phyloP scores from a whole-genome alignment of 1,139 yeast species.

The Zygoascus hellenicus region DNA sequence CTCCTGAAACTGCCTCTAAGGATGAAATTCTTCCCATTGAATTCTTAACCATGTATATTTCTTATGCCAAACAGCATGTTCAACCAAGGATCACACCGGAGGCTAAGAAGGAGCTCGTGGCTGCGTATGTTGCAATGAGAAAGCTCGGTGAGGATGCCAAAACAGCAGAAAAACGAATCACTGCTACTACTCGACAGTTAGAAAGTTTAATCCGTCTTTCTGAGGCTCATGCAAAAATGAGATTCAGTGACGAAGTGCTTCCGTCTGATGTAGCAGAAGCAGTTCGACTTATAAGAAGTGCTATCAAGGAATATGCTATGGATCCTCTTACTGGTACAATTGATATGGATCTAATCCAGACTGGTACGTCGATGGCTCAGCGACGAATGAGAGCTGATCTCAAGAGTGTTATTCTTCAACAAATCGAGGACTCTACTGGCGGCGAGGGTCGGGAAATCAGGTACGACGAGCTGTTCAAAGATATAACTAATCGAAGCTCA shows the following conservation, averaged over 20 bases:
- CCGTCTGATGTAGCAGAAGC: slow-evolving; percentile 89
- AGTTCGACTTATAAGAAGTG: slow-evolving; percentile 83
- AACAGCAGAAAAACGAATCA: slow-evolving; percentile 80
- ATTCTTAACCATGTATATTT: slow-evolving; percentile 78
- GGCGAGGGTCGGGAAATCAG: slow-evolving; percentile 38
- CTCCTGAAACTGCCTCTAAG: slow-evolving; percentile 64
- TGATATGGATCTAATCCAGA: slow-evolving; percentile 95
- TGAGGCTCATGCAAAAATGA: slow-evolving; percentile 97
- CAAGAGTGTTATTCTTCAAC: slow-evolving; percentile 57
- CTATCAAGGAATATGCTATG: slow-evolving; percentile 95
- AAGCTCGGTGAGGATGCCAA: slow-evolving; percentile 89
- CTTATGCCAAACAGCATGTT: slow-evolving; percentile 79
- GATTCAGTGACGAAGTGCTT: slow-evolving; percentile 65
- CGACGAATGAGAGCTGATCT: slow-evolving; percentile 73
- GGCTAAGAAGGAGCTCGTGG: slow-evolving; percentile 84
- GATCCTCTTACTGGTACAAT: slow-evolving; percentile 96
- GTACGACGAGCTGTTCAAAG: slow-evolving; percentile 56
- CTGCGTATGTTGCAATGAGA: slow-evolving; percentile 89
- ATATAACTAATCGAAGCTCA: slow-evolving; percentile 64
- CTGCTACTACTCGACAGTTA: slow-evolving; percentile 96
- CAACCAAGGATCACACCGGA: slow-evolving; percentile 72
- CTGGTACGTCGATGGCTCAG: slow-evolving; percentile 90
- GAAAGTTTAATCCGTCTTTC: slow-evolving; percentile 92
- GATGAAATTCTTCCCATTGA: slow-evolving; percentile 77
- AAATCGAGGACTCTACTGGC: slow-evolving; percentile 40